phyloP scores from a whole-genome alignment of 106 monocot genomes.

The Alisma plantagoaquatica region DNA sequence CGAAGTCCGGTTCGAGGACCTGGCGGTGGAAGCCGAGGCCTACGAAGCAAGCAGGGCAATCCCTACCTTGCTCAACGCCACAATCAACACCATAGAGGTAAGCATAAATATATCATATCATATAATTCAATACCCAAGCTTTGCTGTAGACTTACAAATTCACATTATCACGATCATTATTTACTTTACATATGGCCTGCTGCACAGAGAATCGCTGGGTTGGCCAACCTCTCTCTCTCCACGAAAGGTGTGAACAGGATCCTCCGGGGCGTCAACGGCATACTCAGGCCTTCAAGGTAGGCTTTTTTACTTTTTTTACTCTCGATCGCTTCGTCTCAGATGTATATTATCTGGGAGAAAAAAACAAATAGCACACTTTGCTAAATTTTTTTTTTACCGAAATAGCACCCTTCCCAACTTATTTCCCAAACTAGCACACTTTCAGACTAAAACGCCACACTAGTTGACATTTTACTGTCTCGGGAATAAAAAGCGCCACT shows the following conservation, averaged over 20 bases:
- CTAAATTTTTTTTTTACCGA: too few species aligned
- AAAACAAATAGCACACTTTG: too few species aligned
- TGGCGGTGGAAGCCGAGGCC: conserved; percentile 45
- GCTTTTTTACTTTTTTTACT: neutral
- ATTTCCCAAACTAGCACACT: neutral
- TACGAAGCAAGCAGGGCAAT: conserved; percentile 34
- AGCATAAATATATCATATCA: neutral
- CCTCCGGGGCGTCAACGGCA: conserved; percentile 52
- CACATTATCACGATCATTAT: neutral
- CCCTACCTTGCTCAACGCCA: conserved; percentile 39
- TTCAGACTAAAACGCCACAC: neutral
- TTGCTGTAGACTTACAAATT: neutral
- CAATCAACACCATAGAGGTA: conserved; percentile 35
- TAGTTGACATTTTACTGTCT: neutral
- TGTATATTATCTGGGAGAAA: too few species aligned
- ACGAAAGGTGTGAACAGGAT: conserved; percentile 62
- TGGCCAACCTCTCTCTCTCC: conserved; percentile 27
- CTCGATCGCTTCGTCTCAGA: too few species aligned
- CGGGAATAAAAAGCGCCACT: too few species aligned
- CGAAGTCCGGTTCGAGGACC: conserved; percentile 65
- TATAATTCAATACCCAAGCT: neutral
- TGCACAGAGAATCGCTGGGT: conserved; percentile 43
- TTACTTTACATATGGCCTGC: too few species aligned
- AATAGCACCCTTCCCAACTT: neutral
- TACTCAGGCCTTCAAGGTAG: conserved; percentile 78